Conservation (phyloP, 768 basidiomycete genomes). For the Pleurotus citrinopileatus region DNA sequence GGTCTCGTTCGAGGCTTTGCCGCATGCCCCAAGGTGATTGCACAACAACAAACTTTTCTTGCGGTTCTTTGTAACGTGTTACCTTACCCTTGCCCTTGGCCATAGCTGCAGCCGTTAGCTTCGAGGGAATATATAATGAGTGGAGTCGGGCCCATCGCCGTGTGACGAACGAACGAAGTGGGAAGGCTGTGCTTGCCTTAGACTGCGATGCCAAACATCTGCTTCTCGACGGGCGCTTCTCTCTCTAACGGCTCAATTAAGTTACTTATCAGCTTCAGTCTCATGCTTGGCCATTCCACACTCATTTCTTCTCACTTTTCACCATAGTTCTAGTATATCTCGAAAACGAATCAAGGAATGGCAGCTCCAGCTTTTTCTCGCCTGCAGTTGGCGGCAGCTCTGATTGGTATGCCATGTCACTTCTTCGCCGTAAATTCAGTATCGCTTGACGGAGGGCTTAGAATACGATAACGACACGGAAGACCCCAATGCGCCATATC, state of each 20-base stretch:
- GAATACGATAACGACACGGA: conserved; percentile 89
- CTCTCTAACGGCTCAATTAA: not conserved
- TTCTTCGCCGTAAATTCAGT: not conserved
- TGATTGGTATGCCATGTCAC: conserved; percentile 58
- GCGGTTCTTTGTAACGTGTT: not conserved
- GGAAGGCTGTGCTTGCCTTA: not conserved
- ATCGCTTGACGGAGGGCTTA: conserved; percentile 24
- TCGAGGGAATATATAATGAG: not conserved
- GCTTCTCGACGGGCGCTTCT: not conserved
- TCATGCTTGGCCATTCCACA: conserved; percentile 1
- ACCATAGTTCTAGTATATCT: conserved; percentile 17
- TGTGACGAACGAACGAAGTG: not conserved
- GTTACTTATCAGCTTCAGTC: not conserved
- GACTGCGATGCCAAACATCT: not conserved
- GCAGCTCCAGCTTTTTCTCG: conserved; percentile 61
- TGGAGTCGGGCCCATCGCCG: not conserved
- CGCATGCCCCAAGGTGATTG: not conserved
- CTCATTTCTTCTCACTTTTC: conserved; percentile 6
- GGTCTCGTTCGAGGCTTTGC: not conserved
- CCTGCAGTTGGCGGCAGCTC: conserved; percentile 81
- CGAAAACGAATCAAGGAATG: conserved; percentile 18
- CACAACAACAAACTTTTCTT: conserved; percentile 1
- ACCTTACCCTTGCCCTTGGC: conserved; percentile 2
- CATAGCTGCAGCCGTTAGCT: not conserved
- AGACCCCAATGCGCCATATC: conserved; percentile 58